Evolutionary conservation across 2,329 filamentous ascomycete genomes (phyloP), one percentile per base, ranked within the genome.

Genomic region (Mycosphaerella arachidis): DNA sequence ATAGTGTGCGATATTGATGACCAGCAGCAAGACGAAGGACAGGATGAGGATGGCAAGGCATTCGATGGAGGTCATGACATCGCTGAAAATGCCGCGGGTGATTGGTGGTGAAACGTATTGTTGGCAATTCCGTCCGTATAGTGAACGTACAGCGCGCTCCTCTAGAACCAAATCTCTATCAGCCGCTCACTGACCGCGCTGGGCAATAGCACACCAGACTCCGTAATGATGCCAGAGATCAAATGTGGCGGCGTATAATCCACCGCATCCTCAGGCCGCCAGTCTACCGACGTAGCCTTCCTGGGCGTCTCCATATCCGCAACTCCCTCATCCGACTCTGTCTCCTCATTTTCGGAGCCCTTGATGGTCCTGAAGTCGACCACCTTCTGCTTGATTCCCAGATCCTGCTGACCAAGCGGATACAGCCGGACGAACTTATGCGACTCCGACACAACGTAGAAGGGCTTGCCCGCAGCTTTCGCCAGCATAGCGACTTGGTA

Each of bases 341-440:
- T 56, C 13, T 51, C 48, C 1, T 62, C 54, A 4, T 97, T 89
- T 78, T 84, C 89, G 53, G 86, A 88, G 55, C 85, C 96, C 62
- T 90, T 87, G 64, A 82, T 85, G 50, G 88, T 86, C 0, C 78
- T 97, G 62, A 93, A 93, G 71, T 86, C 90, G 7, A 84, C 81
- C 13, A 95, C 83, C 35, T 85, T 82, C 75, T 96, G 91, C 71
- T 88, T 84, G 66, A 96, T 86, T 0, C 90, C 90, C 60, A 96
- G 78, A 71, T 94, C 90, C 60, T 87, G 85, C 75, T 96, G 91
- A 63, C 88, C 86, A 24, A 94, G 78, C 1, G 93, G 91, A 69
- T 92, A 94, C 57, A 94, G 82, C 69, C 92, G 84, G 50, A 95
- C 91, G 72, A 99, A 97, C 78, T 99, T 99, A 80, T 99, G 94